phyloP scores from a whole-genome alignment of 352 stramenopile species.

The Salisapilia sapeloensis region DNA sequence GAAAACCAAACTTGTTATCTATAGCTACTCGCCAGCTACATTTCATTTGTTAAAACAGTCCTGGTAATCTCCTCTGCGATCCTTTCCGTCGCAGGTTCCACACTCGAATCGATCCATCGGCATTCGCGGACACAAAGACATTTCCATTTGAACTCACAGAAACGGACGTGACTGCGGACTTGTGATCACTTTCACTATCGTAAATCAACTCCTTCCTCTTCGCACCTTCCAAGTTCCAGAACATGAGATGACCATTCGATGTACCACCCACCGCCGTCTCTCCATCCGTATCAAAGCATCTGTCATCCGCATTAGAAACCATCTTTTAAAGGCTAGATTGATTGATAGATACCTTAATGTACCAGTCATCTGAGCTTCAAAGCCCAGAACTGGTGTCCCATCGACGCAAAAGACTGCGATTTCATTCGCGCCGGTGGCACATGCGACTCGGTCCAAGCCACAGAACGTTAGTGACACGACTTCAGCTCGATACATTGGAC shows the following conservation, averaged over 20 bases:
- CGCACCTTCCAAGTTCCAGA: conserved; percentile 40
- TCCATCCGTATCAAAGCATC: conserved; percentile 57
- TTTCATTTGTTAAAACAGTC: background rate
- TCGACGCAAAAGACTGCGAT: too few species aligned
- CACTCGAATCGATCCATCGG: conserved; percentile 41
- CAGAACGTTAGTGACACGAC: conserved; percentile 35
- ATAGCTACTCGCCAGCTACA: too few species aligned
- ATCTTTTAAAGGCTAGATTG: too few species aligned
- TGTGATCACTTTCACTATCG: conserved; percentile 38
- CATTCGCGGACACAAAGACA: conserved; percentile 28
- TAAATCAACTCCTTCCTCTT: conserved; percentile 28
- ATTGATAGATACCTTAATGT: too few species aligned
- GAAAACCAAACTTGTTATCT: too few species aligned
- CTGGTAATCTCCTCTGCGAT: background rate
- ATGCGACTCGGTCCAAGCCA: too few species aligned
- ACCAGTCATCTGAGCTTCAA: too few species aligned
- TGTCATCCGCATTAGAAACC: too few species aligned
- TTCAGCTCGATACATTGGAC: conserved; percentile 11
- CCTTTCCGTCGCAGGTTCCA: conserved; percentile 17
- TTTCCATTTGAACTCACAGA: conserved; percentile 31
- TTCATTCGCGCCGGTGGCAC: too few species aligned
- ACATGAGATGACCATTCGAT: conserved; percentile 34
- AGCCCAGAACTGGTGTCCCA: too few species aligned
- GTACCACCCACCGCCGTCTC: conserved; percentile 51
- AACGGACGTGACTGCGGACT: conserved; percentile 41